Base-by-base conservation (phyloP, 257 asterid species). In the Nicotiana noctiflora region DNA sequence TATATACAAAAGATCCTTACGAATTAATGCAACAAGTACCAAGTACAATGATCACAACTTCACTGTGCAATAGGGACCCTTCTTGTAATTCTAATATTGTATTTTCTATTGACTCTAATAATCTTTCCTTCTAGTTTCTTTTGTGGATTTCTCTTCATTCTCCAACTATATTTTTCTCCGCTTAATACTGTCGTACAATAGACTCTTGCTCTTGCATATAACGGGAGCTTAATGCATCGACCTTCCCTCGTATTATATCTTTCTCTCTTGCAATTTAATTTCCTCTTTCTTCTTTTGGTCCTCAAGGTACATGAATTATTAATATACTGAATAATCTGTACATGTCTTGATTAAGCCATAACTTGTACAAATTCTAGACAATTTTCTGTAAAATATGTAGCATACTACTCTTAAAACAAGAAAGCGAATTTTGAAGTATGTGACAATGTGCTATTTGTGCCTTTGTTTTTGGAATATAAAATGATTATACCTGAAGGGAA, bases 21-120 rank as follows among this genome's bases (percentile, higher is more conserved):
- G 66, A 57, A 59, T 4, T 59, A 56, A 72, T 72, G 60, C 15
- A 46, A 72, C 77, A 46, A 72, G 40, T 72, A 49, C 14, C 78
- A 72, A 46, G 40, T 72, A 23, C 77, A 72, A 46, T 72, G 60
- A 72, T 46, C 60, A 72, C 78, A 72, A 46, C 34, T 34, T 72
- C 21, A 46, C 60, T 6, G 59, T 7, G 37, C 29, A 21, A 46
- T 13, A 72, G 60, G 60, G 40, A 2, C 37, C 77, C 55, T 21
- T 21, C 13, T 46, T 13, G 8, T 72, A 31, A 32, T 46, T 46
- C 8, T 29, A 15, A 9, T 6, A 13, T 25, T 62, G 32, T 62
- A 13, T 25, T 13, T 6, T 5, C 10, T 4, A 0, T 29, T 18
- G 12, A 66, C 21, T 34, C 75, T 27, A 17, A 34, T 66, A 32